These are phyloP conservation scores for Neopestalotiopsis sp. DNA, from an alignment of 2,329 filamentous ascomycete genomes.

Conservation along the genomic window DNA sequence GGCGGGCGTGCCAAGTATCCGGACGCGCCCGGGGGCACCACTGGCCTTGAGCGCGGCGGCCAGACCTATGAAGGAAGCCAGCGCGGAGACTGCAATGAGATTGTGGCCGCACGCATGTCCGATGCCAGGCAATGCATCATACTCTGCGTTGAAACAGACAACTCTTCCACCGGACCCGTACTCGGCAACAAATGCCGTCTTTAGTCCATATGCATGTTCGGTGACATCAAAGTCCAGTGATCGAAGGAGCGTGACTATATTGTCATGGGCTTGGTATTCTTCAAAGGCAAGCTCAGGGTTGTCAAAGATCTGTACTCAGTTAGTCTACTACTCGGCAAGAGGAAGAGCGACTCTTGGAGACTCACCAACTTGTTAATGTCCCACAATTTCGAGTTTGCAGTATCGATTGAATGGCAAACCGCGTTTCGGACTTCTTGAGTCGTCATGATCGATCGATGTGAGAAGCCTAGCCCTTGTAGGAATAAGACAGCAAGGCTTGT, in stretches of 20 bases:
- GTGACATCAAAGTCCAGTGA: conserved; percentile 50
- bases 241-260: conserved; percentile 49
- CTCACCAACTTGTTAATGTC: too few species aligned
- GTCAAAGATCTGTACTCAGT: too few species aligned
- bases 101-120: conserved; percentile 53
- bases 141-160: conserved; percentile 47
- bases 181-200: conserved; percentile 55
- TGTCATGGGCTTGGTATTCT: conserved; percentile 54
- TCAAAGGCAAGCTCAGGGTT: background rate
- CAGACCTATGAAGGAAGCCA: conserved; percentile 45
- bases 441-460: too few species aligned
- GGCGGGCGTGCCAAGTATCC: conserved; percentile 48
- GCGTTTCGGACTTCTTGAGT: too few species aligned
- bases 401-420: too few species aligned
- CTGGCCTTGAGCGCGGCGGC: conserved; percentile 37
- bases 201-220: conserved; percentile 54
- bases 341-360: too few species aligned
- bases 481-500: too few species aligned
- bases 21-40: conserved; percentile 38
- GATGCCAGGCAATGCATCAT: conserved; percentile 30
- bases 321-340: too few species aligned
- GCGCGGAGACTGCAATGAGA: conserved; percentile 45
- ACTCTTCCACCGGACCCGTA: conserved; percentile 47
- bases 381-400: too few species aligned
- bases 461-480: too few species aligned